Conservation (phyloP, 1,284 basidiomycete species). For the Apiotrichum laibachii region DNA sequence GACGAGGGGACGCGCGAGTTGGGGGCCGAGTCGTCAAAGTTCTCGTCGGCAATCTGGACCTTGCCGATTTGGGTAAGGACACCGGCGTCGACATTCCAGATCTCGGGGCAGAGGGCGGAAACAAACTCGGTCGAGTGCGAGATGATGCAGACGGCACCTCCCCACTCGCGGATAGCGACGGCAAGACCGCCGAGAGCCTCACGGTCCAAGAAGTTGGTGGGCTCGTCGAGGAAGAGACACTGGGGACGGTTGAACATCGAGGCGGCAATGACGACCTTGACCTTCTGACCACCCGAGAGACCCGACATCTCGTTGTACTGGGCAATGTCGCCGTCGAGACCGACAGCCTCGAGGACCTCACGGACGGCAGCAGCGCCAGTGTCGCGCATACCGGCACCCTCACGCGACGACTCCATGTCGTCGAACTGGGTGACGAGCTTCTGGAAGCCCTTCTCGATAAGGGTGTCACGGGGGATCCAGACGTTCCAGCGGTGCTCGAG, state of each 20-base stretch:
- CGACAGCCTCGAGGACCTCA: slow-evolving; percentile 89
- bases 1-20: slow-evolving; percentile 42
- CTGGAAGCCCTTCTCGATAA: slow-evolving; percentile 82
- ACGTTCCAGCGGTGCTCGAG: slow-evolving; percentile 87
- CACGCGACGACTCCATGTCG: slow-evolving; percentile 91
- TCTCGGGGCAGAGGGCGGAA: slow-evolving; percentile 68
- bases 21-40: slow-evolving; percentile 55
- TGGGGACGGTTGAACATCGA: slow-evolving; percentile 79
- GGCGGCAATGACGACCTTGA: slow-evolving; percentile 92
- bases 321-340: slow-evolving; percentile 93
- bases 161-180: slow-evolving; percentile 94
- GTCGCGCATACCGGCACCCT: slow-evolving; percentile 85
- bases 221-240: slow-evolving; percentile 68
- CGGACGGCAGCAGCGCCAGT: slow-evolving; percentile 75
- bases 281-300: slow-evolving; percentile 90
- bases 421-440: slow-evolving; percentile 95
- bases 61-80: slow-evolving; percentile 85
- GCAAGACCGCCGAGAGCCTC: slow-evolving; percentile 70
- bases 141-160: slow-evolving; percentile 94
- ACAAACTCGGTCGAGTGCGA: slow-evolving; percentile 93
- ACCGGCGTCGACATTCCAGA: slow-evolving; percentile 57
- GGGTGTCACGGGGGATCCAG: slow-evolving; percentile 87
- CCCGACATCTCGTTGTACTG: slow-evolving; percentile 95
- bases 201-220: slow-evolving; percentile 91
- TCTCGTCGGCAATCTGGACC: slow-evolving; percentile 75